Evolutionary conservation across 1,139 yeast genomes (phyloP).

Genomic region (Saccharomyces pastorianus): DNA sequence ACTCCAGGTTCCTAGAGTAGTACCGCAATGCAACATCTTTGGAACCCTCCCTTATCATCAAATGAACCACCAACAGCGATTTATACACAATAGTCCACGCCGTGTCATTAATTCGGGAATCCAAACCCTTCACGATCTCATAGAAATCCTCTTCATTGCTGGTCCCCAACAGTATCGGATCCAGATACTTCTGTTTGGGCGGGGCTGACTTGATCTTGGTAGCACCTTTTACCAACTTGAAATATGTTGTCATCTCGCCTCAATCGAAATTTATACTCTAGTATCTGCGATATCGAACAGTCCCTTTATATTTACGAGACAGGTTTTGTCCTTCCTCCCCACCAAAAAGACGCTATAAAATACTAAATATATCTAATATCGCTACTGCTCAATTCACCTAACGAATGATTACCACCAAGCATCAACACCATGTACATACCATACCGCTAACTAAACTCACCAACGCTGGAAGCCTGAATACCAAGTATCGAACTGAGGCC

Average conservation of each 20-base stretch:
- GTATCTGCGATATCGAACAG: not conserved
- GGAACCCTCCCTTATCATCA: conserved; percentile 68
- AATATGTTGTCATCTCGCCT: not conserved
- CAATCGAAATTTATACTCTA: not conserved
- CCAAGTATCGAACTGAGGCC: not conserved
- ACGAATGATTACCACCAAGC: not conserved
- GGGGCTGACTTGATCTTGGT: conserved; percentile 63
- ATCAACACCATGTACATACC: not conserved
- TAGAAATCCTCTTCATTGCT: conserved; percentile 53
- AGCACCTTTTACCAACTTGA: conserved; percentile 54
- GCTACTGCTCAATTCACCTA: not conserved
- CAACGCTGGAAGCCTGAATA: not conserved
- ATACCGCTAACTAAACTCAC: not conserved
- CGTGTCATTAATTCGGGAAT: conserved; percentile 57
- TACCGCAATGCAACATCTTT: conserved; percentile 51
- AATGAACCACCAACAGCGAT: conserved; percentile 73
- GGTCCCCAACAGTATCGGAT: conserved; percentile 83
- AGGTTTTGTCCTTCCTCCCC: not conserved
- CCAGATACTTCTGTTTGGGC: conserved; percentile 87
- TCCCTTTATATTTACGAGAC: not conserved
- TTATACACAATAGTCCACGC: conserved; percentile 92
- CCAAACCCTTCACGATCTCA: conserved; percentile 61
- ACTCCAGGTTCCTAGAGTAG: conserved; percentile 50
- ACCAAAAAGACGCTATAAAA: not conserved
- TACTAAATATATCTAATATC: not conserved